Percentiles rank a stretch among this genome's conserved stretches.
Conservation (phyloP, 1,284 basidiomycete genomes). For the Malassezia restricta region DNA sequence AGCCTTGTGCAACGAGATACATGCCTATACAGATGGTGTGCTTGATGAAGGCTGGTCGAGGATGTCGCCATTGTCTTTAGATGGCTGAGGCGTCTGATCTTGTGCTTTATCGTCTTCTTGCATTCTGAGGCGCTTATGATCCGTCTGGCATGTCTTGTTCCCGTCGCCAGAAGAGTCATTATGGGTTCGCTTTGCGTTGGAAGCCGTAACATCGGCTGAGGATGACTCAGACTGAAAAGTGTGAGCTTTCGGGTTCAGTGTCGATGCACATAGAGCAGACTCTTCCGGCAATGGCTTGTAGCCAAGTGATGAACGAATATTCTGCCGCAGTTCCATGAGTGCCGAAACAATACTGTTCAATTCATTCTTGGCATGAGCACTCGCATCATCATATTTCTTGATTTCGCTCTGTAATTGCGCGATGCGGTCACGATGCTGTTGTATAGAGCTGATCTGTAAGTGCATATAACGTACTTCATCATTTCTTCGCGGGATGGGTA, state of each 20-base stretch:
- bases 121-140: too few relatives aligned
- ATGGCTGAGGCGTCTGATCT: too few relatives aligned
- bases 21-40: neutral
- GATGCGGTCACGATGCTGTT: neutral
- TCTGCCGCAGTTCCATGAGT: neutral
- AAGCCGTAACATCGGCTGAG: neutral
- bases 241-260: neutral
- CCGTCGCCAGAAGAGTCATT: too few relatives aligned
- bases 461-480: conserved; percentile 3
- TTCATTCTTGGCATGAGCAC: neutral
- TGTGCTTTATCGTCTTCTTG: too few relatives aligned
- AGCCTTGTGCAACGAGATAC: conserved; percentile 11
- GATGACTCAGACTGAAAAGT: neutral
- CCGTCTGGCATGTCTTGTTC: too few relatives aligned
- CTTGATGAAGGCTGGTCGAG: too few relatives aligned
- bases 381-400: neutral
- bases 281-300: neutral
- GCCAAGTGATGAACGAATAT: neutral
- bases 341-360: neutral
- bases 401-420: neutral
- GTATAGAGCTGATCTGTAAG: neutral
- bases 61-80: too few relatives aligned
- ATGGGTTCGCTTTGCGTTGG: neutral
- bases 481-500: conserved; percentile 12
- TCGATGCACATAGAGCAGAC: neutral